Percentiles rank a stretch among this genome's conserved stretches.
These are phyloP conservation scores for Sarocladiaceae sp. DNA, from an alignment of 2,329 filamentous ascomycete genomes.

Conservation along the genomic window DNA sequence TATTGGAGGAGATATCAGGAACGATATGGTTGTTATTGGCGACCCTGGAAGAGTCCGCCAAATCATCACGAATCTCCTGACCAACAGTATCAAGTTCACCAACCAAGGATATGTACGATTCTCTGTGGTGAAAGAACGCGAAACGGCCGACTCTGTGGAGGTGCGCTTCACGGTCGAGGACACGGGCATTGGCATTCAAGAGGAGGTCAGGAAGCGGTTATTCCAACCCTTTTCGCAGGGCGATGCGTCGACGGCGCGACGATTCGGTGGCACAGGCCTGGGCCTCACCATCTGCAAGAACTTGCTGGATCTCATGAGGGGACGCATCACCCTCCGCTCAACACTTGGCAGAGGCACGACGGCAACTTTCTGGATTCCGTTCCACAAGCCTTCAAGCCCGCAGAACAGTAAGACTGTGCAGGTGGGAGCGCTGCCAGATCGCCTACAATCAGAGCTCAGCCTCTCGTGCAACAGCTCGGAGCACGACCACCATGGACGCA, in stretches of 20 bases:
- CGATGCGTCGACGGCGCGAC: conserved; percentile 71
- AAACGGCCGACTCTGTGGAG: conserved; percentile 60
- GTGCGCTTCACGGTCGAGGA: conserved; percentile 72
- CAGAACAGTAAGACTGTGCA: conserved; percentile 35
- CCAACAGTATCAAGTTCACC: conserved; percentile 74
- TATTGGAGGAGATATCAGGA: conserved; percentile 57
- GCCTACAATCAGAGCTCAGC: conserved; percentile 59
- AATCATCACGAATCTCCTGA: conserved; percentile 75
- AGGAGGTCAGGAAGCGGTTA: conserved; percentile 66
- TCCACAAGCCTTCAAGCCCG: conserved; percentile 48
- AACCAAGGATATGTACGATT: conserved; percentile 65
- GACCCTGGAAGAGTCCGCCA: conserved; percentile 82
- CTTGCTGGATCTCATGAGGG: conserved; percentile 73
- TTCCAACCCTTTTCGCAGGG: conserved; percentile 82
- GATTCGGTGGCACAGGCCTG: conserved; percentile 75
- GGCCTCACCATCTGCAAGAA: conserved; percentile 81
- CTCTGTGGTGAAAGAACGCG: conserved; percentile 57
- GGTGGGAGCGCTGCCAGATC: conserved; percentile 61
- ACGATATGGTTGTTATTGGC: conserved; percentile 75
- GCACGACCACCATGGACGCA: conserved; percentile 36
- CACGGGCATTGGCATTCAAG: conserved; percentile 77
- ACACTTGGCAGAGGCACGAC: conserved; percentile 64
- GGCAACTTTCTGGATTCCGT: conserved; percentile 74
- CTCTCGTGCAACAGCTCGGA: conserved; percentile 67
- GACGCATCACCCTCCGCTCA: conserved; percentile 67